phyloP scores from a whole-genome alignment of 2,329 filamentous ascomycete species.

The Xylaria sp. region DNA sequence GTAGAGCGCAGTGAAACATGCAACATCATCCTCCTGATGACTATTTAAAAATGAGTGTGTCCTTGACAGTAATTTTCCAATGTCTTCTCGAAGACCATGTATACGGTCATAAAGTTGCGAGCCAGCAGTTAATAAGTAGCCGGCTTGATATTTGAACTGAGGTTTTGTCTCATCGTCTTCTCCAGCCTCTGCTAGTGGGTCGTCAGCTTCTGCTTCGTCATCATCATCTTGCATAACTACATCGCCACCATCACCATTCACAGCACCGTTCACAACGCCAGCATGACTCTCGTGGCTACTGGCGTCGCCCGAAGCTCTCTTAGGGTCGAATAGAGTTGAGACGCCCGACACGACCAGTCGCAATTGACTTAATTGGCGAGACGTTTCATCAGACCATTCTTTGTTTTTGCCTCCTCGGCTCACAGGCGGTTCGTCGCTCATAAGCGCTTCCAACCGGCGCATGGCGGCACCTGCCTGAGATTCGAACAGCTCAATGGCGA shows the following conservation, averaged over 20 bases:
- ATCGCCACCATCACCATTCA: constrained; percentile 43
- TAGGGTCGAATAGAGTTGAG: constrained; percentile 87
- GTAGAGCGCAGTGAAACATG: constrained; percentile 93
- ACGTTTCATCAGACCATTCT: constrained; percentile 98
- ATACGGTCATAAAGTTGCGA: constrained; percentile 76
- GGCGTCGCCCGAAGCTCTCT: constrained; percentile 69
- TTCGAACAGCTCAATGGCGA: constrained; percentile 89
- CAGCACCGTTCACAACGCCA: constrained; percentile 45
- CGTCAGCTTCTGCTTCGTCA: constrained; percentile 59
- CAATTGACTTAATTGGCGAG: constrained; percentile 86
- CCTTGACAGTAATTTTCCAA: constrained; percentile 82
- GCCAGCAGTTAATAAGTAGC: constrained; percentile 76
- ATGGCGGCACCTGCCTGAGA: constrained; percentile 83
- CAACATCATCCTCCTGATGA: constrained; percentile 93
- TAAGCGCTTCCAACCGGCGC: constrained; percentile 79
- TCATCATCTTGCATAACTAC: constrained; percentile 65
- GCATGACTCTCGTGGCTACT: constrained; percentile 54
- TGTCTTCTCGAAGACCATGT: constrained; percentile 80
- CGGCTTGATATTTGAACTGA: constrained; percentile 87
- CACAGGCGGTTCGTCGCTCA: constrained; percentile 80
- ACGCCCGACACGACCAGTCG: constrained; percentile 91
- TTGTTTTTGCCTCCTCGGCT: constrained; percentile 96
- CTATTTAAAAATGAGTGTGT: constrained; percentile 85
- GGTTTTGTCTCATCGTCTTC: constrained; percentile 86
- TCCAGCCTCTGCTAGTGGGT: constrained; percentile 69